Evolutionary conservation across 2,329 filamentous ascomycete genomes (phyloP), one percentile per base, ranked within the genome.

Genomic region (Colletotrichum brevisporum): DNA sequence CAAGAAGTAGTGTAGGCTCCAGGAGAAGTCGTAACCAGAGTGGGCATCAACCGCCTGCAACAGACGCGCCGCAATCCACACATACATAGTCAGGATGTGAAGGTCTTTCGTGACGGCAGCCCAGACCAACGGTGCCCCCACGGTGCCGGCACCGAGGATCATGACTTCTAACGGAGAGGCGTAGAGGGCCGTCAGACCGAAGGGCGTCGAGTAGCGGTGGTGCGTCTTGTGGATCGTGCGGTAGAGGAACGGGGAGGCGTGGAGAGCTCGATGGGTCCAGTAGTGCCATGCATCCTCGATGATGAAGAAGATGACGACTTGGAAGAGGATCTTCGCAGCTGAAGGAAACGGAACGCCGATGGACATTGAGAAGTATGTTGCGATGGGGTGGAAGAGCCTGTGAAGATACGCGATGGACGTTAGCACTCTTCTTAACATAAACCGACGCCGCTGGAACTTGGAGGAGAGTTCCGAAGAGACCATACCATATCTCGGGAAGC

Each of bases 1-100:
- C 59, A 99, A 84, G 86, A 98, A 92, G 82, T 98, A 94, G 82
- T 95, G 94, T 83, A 99, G 84, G 77, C 92, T 95, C 94, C 95
- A 99, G 70, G 96, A 96, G 84, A 99, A 98, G 79, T 99, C 96
- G 82, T 98, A 99, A 72, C 96, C 96, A 76, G 92, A 96, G 86
- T 99, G 96, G 27, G 96, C 93, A 80, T 99, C 96, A 79, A 99
- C 97, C 76, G 96, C 96, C 85, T 99, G 96, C 88, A 97, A 97
- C 18, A 98, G 87, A 74, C 96, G 94, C 74, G 94, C 86, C 60
- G 94, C 86, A 76, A 98, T 98, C 95, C 95, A 99, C 73, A 92
- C 78, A 84, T 98, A 98, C 95, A 99, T 98, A 76, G 96, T 99
- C 79, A 98, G 80, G 71, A 99, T 93, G 83, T 99, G 96, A 41